These are phyloP conservation scores for Zea luxurians DNA, from an alignment of 176 grass and related monocot genomes.

Conservation along the genomic window DNA sequence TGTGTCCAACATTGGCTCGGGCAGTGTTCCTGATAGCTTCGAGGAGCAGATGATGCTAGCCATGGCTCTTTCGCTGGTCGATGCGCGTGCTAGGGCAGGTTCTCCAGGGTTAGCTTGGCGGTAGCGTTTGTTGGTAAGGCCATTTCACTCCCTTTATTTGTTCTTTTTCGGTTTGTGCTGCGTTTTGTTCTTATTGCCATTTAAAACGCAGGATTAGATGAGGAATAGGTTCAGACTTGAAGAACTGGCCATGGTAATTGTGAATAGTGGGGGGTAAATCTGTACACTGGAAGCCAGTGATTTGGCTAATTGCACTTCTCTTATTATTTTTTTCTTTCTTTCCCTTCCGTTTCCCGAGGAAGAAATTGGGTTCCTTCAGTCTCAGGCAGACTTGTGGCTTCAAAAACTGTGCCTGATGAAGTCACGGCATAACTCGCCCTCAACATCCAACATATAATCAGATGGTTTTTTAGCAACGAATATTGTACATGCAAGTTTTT, in stretches of 20 bases:
- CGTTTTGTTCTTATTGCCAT: constrained; percentile 30
- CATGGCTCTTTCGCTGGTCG: constrained; percentile 74
- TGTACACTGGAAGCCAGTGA: constrained; percentile 26
- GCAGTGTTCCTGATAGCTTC: constrained; percentile 69
- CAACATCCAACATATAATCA: no score
- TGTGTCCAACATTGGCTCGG: constrained; percentile 30
- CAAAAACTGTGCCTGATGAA: background rate
- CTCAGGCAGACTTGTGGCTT: background rate
- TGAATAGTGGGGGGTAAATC: constrained; percentile 41
- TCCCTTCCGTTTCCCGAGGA: background rate
- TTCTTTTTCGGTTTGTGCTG: constrained; percentile 17
- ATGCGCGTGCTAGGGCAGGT: constrained; percentile 51
- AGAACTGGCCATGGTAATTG: constrained; percentile 2
- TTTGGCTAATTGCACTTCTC: background rate
- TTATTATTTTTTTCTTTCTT: background rate
- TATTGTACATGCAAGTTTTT: no score
- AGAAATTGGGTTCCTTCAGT: background rate
- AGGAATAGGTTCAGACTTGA: background rate
- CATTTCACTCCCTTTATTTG: constrained; percentile 5
- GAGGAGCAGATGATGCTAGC: constrained; percentile 96
- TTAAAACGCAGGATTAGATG: constrained; percentile 37
- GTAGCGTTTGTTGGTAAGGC: constrained; percentile 8
- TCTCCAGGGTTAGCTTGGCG: constrained; percentile 45
- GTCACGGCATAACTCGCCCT: background rate
- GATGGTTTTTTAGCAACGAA: no score